A percentile compares a stretch with the other conserved stretches of the same genome.
Conservation (phyloP, 2,329 filamentous ascomycete genomes). For the Helminthosporium solani region DNA sequence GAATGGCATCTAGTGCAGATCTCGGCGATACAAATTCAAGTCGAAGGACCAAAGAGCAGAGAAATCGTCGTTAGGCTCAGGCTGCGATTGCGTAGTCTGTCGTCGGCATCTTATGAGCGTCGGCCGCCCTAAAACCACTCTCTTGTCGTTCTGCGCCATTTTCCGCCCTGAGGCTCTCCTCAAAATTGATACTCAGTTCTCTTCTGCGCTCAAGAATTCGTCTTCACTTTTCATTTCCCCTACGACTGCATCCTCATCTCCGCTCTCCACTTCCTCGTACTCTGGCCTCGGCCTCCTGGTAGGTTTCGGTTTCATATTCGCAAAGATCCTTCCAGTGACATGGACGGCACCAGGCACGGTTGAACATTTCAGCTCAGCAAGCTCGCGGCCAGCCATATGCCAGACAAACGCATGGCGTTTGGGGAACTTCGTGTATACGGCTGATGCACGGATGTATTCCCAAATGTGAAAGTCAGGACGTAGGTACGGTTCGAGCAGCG, state of each 20-base stretch:
- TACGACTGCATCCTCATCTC: conserved; percentile 16
- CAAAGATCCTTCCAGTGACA: conserved; percentile 24
- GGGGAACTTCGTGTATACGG: conserved; percentile 36
- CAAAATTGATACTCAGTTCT: neutral
- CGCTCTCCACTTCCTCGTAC: conserved; percentile 21
- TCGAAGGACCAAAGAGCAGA: neutral
- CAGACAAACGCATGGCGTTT: conserved; percentile 36
- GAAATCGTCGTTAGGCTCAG: too few relatives aligned
- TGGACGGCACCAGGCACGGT: conserved; percentile 6
- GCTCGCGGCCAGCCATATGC: conserved; percentile 43
- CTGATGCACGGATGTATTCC: conserved; percentile 50
- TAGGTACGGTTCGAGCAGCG: conserved; percentile 15
- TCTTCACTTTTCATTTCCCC: neutral
- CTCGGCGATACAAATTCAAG: neutral
- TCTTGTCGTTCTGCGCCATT: neutral
- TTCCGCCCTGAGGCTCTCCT: neutral
- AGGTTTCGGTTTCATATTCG: conserved; percentile 35
- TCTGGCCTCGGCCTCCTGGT: conserved; percentile 19
- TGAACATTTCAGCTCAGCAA: conserved; percentile 41
- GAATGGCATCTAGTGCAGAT: neutral
- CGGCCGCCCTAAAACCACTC: neutral
- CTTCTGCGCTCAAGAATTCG: neutral
- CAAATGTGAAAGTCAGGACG: conserved; percentile 32
- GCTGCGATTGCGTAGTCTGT: too few relatives aligned
- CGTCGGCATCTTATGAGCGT: neutral